Evolutionary conservation across 805 yeast species (phyloP).

Genomic region (Candida stauntonica): DNA sequence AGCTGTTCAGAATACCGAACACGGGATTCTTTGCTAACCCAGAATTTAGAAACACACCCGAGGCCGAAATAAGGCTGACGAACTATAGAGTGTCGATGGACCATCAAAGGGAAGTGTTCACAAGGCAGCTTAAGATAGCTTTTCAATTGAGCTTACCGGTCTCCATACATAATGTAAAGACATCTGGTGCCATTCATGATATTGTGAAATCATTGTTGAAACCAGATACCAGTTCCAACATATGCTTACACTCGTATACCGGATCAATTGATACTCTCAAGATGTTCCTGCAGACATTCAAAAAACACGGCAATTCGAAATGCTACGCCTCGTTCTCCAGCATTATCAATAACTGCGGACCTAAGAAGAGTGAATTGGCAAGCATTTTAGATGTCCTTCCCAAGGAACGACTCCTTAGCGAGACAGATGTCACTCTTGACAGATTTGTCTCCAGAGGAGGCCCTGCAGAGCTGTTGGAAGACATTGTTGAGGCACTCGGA

Average conservation of each 20-base stretch:
- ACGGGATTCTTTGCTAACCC: conserved; percentile 49
- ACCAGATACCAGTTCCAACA: conserved; percentile 27
- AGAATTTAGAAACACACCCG: conserved; percentile 4
- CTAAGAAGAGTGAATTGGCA: conserved; percentile 4
- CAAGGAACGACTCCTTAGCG: conserved; percentile 12
- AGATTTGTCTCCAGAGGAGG: conserved; percentile 4
- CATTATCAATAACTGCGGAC: conserved; percentile 12
- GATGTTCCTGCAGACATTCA: conserved; percentile 34
- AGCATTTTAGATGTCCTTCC: conserved; percentile 4
- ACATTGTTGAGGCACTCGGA: conserved; percentile 2
- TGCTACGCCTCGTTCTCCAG: conserved; percentile 15
- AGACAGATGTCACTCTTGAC: conserved; percentile 24
- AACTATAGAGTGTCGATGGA: conserved; percentile 52
- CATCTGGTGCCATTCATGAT: conserved; percentile 60
- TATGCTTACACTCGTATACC: conserved; percentile 80
- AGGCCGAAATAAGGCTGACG: conserved; percentile 25
- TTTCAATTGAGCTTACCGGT: conserved; percentile 42
- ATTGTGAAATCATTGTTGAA: conserved; percentile 26
- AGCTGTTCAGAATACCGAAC: conserved; percentile 61
- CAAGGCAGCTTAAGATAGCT: conserved; percentile 52
- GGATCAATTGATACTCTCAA: conserved; percentile 73
- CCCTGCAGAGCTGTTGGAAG: conserved; percentile 3
- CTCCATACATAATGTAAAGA: conserved; percentile 82
- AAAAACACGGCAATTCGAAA: conserved; percentile 3
- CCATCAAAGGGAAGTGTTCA: conserved; percentile 62